A percentile compares a stretch with the other conserved stretches of the same genome.
These are phyloP conservation scores for Solanum rostratum DNA, from an alignment of 257 asterid genomes.

Conservation along the genomic window DNA sequence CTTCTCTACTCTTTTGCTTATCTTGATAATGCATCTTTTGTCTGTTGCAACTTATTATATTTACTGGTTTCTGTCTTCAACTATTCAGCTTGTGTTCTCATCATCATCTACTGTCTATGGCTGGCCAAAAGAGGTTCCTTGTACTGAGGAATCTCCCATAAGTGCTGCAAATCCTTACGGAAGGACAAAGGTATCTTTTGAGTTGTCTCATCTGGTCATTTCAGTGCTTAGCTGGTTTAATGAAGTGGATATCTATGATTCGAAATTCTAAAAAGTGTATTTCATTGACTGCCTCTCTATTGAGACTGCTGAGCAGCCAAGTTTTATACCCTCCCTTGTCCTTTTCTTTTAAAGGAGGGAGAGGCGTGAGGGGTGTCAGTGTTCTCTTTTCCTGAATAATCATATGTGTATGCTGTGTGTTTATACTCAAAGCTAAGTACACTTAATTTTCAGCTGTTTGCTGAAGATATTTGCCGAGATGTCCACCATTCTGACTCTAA, in stretches of 20 bases:
- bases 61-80: conserved; percentile 3
- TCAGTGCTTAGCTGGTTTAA: neutral
- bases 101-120: conserved; percentile 99
- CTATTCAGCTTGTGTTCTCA: conserved; percentile 90
- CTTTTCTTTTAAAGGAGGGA: neutral
- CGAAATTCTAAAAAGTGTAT: neutral
- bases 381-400: neutral
- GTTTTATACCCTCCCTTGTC: neutral
- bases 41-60: neutral
- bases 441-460: conserved; percentile 53
- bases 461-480: conserved; percentile 94
- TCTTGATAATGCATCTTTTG: neutral
- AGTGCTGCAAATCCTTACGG: conserved; percentile 86
- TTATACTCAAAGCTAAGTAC: conserved; percentile 4
- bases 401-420: neutral
- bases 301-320: neutral
- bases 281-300: neutral
- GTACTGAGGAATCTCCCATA: conserved; percentile 78
- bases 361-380: neutral
- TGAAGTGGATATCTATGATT: neutral
- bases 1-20: neutral
- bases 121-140: conserved; percentile 90
- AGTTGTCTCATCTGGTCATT: neutral
- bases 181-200: conserved; percentile 66
- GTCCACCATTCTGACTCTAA: conserved; percentile 51